Evolutionary conservation across 345 rosid genomes (phyloP).

Genomic region (Camelina sativa): DNA sequence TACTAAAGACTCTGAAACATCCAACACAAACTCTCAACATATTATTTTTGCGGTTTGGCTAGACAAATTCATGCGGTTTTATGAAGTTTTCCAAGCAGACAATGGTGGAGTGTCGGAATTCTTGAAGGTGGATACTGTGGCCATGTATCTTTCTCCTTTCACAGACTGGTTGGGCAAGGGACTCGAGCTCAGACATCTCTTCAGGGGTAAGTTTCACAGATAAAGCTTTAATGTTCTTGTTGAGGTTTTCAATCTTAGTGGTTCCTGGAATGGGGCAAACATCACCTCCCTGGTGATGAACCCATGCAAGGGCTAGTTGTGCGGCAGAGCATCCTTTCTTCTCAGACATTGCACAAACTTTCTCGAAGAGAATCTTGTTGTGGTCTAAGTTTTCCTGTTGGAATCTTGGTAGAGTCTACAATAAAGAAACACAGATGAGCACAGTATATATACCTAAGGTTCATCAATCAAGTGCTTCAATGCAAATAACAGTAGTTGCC

Average conservation of each 20-base stretch:
- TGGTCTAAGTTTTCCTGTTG: conserved; percentile 62
- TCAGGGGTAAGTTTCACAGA: conserved; percentile 59
- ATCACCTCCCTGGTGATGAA: conserved; percentile 68
- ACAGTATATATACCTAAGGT: no score
- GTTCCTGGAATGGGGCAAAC: conserved; percentile 73
- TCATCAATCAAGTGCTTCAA: background rate
- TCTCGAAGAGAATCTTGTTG: conserved; percentile 52
- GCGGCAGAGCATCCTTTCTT: conserved; percentile 63
- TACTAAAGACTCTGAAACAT: background rate
- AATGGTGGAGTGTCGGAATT: conserved; percentile 54
- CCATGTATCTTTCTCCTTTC: conserved; percentile 53
- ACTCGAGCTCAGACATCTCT: conserved; percentile 65
- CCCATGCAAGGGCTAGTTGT: conserved; percentile 78
- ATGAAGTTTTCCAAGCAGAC: conserved; percentile 48
- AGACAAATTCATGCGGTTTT: background rate
- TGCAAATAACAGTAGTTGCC: conserved; percentile 41
- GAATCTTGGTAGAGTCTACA: conserved; percentile 44
- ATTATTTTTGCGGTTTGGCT: background rate
- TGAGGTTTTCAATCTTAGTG: conserved; percentile 61
- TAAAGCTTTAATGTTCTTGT: conserved; percentile 63
- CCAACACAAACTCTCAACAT: background rate
- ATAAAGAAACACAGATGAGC: no score
- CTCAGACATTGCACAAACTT: conserved; percentile 51
- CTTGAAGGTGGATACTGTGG: conserved; percentile 22
- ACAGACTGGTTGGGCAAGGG: conserved; percentile 49